Evolutionary conservation across 2,329 filamentous ascomycete genomes (phyloP).

Genomic region (Ilyonectria destructans): DNA sequence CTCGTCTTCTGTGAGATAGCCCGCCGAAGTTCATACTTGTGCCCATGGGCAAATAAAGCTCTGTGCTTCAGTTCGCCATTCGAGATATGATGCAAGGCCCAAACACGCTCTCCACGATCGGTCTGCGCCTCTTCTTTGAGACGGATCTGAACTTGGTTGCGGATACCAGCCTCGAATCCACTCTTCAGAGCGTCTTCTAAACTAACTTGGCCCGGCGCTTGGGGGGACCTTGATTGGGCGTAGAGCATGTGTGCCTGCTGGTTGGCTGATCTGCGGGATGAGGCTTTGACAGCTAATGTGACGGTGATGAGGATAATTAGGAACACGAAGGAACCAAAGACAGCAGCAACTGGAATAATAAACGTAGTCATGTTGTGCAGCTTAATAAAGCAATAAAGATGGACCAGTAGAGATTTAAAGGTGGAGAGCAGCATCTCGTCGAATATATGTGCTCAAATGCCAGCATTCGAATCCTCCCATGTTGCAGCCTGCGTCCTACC

Average conservation of each 20-base stretch:
- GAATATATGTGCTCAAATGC: background rate
- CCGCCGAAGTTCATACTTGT: slow-evolving; percentile 14
- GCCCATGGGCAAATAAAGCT: slow-evolving; percentile 4
- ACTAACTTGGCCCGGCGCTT: background rate
- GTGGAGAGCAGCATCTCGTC: background rate
- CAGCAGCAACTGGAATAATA: background rate
- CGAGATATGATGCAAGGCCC: slow-evolving; percentile 12
- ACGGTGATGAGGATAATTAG: background rate
- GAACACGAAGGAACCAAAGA: background rate
- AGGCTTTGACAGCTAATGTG: background rate
- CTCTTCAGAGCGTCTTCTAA: background rate
- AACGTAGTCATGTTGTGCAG: background rate
- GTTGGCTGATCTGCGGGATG: background rate
- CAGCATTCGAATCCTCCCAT: no score
- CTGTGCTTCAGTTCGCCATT: slow-evolving; percentile 3
- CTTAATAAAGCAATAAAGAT: background rate
- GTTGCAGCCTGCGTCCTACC: background rate
- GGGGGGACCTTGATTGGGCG: background rate
- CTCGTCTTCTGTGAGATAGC: background rate
- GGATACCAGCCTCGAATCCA: background rate
- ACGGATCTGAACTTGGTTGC: slow-evolving; percentile 7
- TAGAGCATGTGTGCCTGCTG: background rate
- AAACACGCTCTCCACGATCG: slow-evolving; percentile 14
- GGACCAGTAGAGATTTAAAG: background rate
- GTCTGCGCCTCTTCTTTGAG: slow-evolving; percentile 13